Conservation (phyloP, 1,284 basidiomycete species). For the Lignosus rhinocerotis region DNA sequence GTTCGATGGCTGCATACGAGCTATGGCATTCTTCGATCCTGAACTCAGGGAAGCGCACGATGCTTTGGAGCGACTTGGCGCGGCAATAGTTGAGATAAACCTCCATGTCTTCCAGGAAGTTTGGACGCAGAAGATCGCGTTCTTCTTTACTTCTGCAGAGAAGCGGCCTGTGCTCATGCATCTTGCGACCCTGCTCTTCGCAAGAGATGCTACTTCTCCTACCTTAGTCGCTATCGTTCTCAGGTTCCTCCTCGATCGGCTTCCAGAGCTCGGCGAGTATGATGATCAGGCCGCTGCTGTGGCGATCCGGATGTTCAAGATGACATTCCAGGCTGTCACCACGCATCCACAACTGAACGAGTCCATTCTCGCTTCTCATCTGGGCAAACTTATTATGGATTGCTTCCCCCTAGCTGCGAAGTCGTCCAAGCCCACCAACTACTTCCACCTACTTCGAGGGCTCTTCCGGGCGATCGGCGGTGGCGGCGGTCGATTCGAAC, state of each 20-base stretch:
- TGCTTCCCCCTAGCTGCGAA: slow-evolving; percentile 95
- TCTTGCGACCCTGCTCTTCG: slow-evolving; percentile 87
- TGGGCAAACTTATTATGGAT: slow-evolving; percentile 95
- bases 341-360: slow-evolving; percentile 83
- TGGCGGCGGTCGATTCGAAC: slow-evolving; percentile 91
- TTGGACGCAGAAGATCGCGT: slow-evolving; percentile 88
- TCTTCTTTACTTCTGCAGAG: slow-evolving; percentile 81
- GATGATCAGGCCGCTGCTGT: slow-evolving; percentile 81
- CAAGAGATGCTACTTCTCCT: slow-evolving; percentile 82
- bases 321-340: slow-evolving; percentile 92
- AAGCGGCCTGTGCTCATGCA: slow-evolving; percentile 83
- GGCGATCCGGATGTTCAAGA: slow-evolving; percentile 92
- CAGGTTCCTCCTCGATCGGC: slow-evolving; percentile 81
- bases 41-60: slow-evolving; percentile 83
- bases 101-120: slow-evolving; percentile 93
- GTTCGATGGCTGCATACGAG: slow-evolving; percentile 84
- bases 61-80: slow-evolving; percentile 84
- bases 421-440: slow-evolving; percentile 88
- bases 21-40: slow-evolving; percentile 85
- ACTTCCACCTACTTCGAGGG: slow-evolving; percentile 92
- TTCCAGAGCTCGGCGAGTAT: slow-evolving; percentile 85
- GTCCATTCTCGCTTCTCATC: slow-evolving; percentile 88
- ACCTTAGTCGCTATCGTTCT: slow-evolving; percentile 93
- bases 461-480: slow-evolving; percentile 98
- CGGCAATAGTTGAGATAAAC: slow-evolving; percentile 81